Base-by-base conservation (phyloP, 129 eudicot genomes). In the Lactuca saligna region DNA sequence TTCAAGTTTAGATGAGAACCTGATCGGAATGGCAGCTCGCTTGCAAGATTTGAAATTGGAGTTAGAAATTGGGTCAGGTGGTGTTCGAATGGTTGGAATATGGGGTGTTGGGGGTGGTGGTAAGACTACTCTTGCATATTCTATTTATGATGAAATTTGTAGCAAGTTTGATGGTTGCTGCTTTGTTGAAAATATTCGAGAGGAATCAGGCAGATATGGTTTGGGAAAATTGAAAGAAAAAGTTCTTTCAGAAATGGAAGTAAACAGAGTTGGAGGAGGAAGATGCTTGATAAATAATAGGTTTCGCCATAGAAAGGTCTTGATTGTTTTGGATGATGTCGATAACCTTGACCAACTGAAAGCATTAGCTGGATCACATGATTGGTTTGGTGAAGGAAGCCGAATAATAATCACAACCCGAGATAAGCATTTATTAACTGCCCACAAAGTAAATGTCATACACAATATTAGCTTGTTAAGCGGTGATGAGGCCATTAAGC, bases 101-200 rank as follows among this genome's bases (percentile, higher is more conserved):
- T 71, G 56, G 61, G 82, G 82, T 32, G 73, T 79, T 78, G 75
- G 79, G 2, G 82, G 82, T 54, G 58, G 66, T 13, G 82, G 82
- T 3, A 79, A 79, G 34, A 49, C 83, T 31, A 72, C 59, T 16
- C 2, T 64, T 11, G 68, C 62, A 4, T 66, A 69, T 48, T 41
- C 56, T 68, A 62, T 76, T 8, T 68, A 17, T 41, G 34, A 76
- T 64, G 15, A 8, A 42, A 61, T 25, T 25, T 25, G 1, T 25
- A 25, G 2, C 29, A 1, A 25, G 29, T 25, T 25, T 25, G 29
- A 25, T 0, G 2, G 29, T 1, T 25, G 1, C 29, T 25, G 29
- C 29, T 25, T 25, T 25, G 29, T 25, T 0, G 29, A 25, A 25
- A 25, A 25, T 25, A 25, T 25, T 25, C 29, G 29, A 25, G 29